Evolutionary conservation across 1,284 basidiomycete genomes (phyloP).

Genomic region (Ustilago vetiveriae): DNA sequence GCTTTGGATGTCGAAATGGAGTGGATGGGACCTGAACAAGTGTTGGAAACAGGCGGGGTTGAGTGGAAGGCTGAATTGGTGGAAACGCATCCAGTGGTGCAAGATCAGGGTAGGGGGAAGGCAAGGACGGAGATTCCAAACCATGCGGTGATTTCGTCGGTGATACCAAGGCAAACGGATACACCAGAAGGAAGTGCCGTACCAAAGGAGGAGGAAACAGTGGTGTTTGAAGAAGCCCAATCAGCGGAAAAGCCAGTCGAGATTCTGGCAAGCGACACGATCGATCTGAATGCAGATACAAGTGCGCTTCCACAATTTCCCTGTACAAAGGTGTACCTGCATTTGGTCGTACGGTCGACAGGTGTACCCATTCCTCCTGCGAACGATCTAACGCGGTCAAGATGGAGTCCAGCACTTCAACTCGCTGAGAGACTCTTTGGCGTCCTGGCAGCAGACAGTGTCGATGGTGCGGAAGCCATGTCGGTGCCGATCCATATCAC

Average conservation of each 20-base stretch:
- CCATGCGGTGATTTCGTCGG: slow-evolving; percentile 13
- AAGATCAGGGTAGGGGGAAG: background rate
- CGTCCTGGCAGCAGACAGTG: background rate
- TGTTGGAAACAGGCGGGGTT: slow-evolving; percentile 27
- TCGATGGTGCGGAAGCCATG: background rate
- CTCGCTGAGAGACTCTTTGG: slow-evolving; percentile 20
- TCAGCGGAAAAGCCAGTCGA: background rate
- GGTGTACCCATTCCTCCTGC: slow-evolving; percentile 20
- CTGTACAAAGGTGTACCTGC: slow-evolving; percentile 24
- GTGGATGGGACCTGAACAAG: slow-evolving; percentile 25
- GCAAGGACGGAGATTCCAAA: slow-evolving; percentile 9
- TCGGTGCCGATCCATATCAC: slow-evolving; percentile 33
- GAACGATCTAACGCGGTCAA: no score
- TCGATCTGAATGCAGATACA: slow-evolving; percentile 1
- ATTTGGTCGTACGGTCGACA: slow-evolving; percentile 6
- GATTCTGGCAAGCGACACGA: slow-evolving; percentile 35
- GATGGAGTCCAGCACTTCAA: background rate
- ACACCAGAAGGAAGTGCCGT: background rate
- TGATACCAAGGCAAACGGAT: slow-evolving; percentile 20
- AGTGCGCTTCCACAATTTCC: slow-evolving; percentile 10
- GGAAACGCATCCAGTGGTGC: background rate
- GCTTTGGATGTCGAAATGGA: slow-evolving; percentile 32
- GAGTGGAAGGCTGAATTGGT: slow-evolving; percentile 43
- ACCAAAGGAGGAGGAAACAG: background rate
- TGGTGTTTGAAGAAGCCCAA: slow-evolving; percentile 11